Percentiles rank a stretch among this genome's conserved stretches.
Evolutionary conservation across 208 protist genomes (phyloP).

Genomic region (Trypanosoma congolense): DNA sequence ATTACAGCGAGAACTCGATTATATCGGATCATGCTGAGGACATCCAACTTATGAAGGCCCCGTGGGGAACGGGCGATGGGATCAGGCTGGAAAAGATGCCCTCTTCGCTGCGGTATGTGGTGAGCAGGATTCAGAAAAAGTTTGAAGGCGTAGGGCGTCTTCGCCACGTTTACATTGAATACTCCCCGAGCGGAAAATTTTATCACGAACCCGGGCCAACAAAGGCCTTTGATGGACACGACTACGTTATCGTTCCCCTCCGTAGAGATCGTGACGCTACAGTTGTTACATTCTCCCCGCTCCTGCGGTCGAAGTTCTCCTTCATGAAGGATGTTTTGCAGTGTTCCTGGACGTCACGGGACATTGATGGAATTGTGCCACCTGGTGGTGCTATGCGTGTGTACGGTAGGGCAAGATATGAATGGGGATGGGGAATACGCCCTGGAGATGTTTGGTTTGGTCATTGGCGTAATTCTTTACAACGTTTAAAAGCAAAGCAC

Average conservation of each 20-base stretch:
- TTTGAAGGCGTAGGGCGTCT: constrained; percentile 61
- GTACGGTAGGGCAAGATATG: constrained; percentile 70
- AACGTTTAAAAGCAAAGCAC: neutral
- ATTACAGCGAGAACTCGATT: constrained; percentile 37
- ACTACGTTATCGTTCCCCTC: constrained; percentile 85
- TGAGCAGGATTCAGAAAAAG: constrained; percentile 31
- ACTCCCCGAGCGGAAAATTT: constrained; percentile 67
- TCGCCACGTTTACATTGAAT: constrained; percentile 85
- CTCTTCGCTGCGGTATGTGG: constrained; percentile 55
- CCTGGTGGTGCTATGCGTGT: constrained; percentile 60
- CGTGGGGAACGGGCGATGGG: constrained; percentile 75
- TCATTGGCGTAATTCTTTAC: constrained; percentile 32
- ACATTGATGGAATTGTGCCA: constrained; percentile 68
- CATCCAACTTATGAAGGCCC: constrained; percentile 76
- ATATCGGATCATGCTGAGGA: constrained; percentile 83
- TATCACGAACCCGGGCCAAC: constrained; percentile 54
- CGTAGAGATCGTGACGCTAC: constrained; percentile 43
- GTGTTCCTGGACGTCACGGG: constrained; percentile 75
- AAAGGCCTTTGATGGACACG: constrained; percentile 79
- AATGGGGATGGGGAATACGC: constrained; percentile 82
- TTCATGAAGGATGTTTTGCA: constrained; percentile 48
- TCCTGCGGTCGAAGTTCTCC: constrained; percentile 55
- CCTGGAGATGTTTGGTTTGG: constrained; percentile 67
- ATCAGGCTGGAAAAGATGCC: constrained; percentile 62
- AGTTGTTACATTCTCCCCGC: constrained; percentile 71